Conservation (phyloP, 2,329 filamentous ascomycete species). For the Hypoxylon rubiginosum region DNA sequence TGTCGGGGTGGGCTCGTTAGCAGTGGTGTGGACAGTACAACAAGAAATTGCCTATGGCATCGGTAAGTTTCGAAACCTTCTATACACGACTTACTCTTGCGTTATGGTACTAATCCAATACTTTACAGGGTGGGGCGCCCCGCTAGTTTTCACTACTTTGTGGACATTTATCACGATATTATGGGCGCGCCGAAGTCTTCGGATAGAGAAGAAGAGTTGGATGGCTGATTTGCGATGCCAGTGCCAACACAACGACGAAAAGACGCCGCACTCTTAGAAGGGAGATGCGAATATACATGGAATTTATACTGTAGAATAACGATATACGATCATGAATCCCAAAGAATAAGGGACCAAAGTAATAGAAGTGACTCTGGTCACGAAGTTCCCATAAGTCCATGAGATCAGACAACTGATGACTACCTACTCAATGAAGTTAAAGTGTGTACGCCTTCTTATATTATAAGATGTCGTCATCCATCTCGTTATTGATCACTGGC, state of each 20-base stretch:
- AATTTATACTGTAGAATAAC: not conserved
- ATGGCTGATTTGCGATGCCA: slow-evolving; percentile 25
- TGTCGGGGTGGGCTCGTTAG: slow-evolving; percentile 60
- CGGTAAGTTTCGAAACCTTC: slow-evolving; percentile 47
- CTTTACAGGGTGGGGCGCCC: slow-evolving; percentile 47
- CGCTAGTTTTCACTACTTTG: slow-evolving; percentile 45
- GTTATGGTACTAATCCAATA: slow-evolving; percentile 15
- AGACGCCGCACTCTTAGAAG: slow-evolving; percentile 17
- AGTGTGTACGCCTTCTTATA: too few species aligned
- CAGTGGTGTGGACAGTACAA: slow-evolving; percentile 62
- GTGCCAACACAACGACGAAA: slow-evolving; percentile 25
- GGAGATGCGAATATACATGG: not conserved
- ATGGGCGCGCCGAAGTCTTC: slow-evolving; percentile 43
- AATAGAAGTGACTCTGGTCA: not conserved
- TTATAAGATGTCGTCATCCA: too few species aligned
- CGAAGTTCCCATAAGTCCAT: not conserved
- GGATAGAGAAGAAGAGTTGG: slow-evolving; percentile 46
- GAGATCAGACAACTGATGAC: not conserved
- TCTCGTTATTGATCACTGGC: too few species aligned
- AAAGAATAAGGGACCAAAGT: not conserved
- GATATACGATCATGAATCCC: not conserved
- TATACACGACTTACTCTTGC: not conserved
- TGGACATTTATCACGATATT: slow-evolving; percentile 49
- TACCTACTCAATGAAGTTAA: too few species aligned
- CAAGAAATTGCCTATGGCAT: slow-evolving; percentile 62